A percentile compares a stretch with the other conserved stretches of the same genome.
These are phyloP conservation scores for Corynespora cassiicola DNA, from an alignment of 2,329 filamentous ascomycete species.

Conservation along the genomic window DNA sequence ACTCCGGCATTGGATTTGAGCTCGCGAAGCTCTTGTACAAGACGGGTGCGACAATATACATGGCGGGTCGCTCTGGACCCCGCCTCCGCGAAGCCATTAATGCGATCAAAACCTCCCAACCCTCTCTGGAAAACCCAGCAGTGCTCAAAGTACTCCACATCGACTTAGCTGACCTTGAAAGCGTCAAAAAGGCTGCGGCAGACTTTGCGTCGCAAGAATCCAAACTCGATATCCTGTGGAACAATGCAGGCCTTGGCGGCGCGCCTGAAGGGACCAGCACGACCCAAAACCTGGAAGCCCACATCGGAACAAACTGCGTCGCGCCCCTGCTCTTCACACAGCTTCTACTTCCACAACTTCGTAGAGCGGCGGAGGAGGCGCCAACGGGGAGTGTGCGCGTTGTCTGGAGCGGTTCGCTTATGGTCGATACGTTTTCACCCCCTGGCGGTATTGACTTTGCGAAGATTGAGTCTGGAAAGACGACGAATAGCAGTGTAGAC, in stretches of 20 bases:
- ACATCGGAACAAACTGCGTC: constrained; percentile 48
- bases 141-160: constrained; percentile 17
- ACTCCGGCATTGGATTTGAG: constrained; percentile 19
- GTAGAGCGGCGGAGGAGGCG: constrained; percentile 26
- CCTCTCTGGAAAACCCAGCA: constrained; percentile 24
- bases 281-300: constrained; percentile 22
- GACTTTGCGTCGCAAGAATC: constrained; percentile 44
- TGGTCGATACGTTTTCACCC: constrained; percentile 8
- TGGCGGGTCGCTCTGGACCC: too few relatives aligned
- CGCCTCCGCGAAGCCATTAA: constrained; percentile 47
- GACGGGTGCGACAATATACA: too few relatives aligned
- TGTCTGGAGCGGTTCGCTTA: constrained; percentile 30
- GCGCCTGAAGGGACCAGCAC: constrained; percentile 20
- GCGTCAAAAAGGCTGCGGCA: constrained; percentile 35
- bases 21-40: constrained; percentile 64
- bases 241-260: constrained; percentile 39
- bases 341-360: constrained; percentile 41
- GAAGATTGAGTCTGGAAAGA: constrained; percentile 7
- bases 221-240: constrained; percentile 48
- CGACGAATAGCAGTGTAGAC: constrained; percentile 3
- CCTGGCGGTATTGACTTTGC: constrained; percentile 7
- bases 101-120: not conserved
- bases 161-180: constrained; percentile 49
- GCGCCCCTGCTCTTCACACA: constrained; percentile 47
- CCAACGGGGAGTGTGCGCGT: constrained; percentile 38